Conservation (phyloP, 495 filamentous ascomycete species). For the Podospora didyma region DNA sequence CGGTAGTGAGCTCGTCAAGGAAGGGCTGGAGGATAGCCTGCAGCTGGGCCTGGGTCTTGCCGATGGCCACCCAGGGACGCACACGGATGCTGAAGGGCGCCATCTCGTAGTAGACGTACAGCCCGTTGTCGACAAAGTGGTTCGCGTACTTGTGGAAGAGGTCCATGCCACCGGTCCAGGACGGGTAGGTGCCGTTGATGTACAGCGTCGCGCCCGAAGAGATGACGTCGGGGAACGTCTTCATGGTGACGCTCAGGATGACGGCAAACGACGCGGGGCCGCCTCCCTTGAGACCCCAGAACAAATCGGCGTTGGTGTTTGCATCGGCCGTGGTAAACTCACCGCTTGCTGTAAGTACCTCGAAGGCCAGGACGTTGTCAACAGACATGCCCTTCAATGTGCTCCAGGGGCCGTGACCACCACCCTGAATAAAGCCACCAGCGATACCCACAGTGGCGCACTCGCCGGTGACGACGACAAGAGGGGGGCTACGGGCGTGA, state of each 20-base stretch:
- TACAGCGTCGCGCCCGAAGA: conserved; percentile 30
- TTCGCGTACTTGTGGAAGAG: conserved; percentile 44
- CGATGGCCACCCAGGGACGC: conserved; percentile 34
- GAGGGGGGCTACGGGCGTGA: conserved; percentile 31
- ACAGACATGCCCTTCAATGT: conserved; percentile 56
- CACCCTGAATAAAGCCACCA: conserved; percentile 55
- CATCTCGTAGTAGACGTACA: conserved; percentile 40
- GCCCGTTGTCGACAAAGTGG: conserved; percentile 39
- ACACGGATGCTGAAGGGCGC: conserved; percentile 17
- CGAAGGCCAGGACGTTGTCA: conserved; percentile 50
- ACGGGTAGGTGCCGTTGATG: conserved; percentile 24
- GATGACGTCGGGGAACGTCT: conserved; percentile 35
- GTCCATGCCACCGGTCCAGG: conserved; percentile 41
- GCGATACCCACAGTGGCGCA: conserved; percentile 47
- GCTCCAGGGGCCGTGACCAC: conserved; percentile 57
- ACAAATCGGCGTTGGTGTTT: conserved; percentile 51
- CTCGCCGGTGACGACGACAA: conserved; percentile 47
- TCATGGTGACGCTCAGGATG: conserved; percentile 47
- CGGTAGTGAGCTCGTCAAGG: conserved; percentile 29
- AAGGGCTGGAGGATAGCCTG: conserved; percentile 31
- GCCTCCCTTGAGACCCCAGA: conserved; percentile 55
- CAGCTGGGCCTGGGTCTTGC: conserved; percentile 27
- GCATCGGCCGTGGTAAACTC: conserved; percentile 45
- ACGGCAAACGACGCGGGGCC: conserved; percentile 51
- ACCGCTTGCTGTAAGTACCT: conserved; percentile 53